Evolutionary conservation across 768 basidiomycete species (phyloP).

Genomic region (Suillus cothurnatus): DNA sequence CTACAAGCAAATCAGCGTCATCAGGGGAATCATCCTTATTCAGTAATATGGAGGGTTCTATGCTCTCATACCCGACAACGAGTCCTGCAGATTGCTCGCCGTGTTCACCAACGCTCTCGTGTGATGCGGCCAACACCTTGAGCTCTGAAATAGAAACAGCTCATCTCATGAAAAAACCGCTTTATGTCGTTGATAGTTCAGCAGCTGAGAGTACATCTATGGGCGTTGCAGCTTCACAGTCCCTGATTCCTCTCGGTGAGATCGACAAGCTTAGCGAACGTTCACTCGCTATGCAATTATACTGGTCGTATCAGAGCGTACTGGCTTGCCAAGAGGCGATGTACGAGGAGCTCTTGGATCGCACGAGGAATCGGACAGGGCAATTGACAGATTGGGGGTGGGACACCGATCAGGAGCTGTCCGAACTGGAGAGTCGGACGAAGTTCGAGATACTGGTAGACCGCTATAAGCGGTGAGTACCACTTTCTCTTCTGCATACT

Average conservation of each 20-base stretch:
- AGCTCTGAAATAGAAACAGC: conserved; percentile 5
- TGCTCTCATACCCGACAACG: conserved; percentile 23
- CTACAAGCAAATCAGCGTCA: conserved; percentile 33
- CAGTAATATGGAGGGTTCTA: conserved; percentile 30
- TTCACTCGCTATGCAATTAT: conserved; percentile 71
- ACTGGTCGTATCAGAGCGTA: conserved; percentile 61
- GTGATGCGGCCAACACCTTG: background rate
- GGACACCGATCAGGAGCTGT: conserved; percentile 67
- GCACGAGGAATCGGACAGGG: conserved; percentile 56
- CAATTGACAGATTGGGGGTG: conserved; percentile 64
- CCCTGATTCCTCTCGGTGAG: conserved; percentile 43
- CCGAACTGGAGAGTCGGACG: conserved; percentile 54
- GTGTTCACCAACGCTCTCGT: conserved; percentile 8
- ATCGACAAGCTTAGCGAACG: conserved; percentile 54
- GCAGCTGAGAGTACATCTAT: conserved; percentile 44
- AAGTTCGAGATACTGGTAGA: conserved; percentile 63
- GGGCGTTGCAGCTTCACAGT: conserved; percentile 33
- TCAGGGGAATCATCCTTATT: conserved; percentile 37
- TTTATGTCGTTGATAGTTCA: conserved; percentile 50
- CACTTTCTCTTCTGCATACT: background rate
- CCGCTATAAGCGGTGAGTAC: conserved; percentile 53
- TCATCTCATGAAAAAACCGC: conserved; percentile 25
- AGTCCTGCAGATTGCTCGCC: conserved; percentile 26
- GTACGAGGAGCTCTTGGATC: conserved; percentile 74
- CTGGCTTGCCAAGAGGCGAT: conserved; percentile 72